Percentiles rank a stretch among this genome's conserved stretches.
phyloP scores from a whole-genome alignment of 805 yeast species.

The Kazachstania martiniae region DNA sequence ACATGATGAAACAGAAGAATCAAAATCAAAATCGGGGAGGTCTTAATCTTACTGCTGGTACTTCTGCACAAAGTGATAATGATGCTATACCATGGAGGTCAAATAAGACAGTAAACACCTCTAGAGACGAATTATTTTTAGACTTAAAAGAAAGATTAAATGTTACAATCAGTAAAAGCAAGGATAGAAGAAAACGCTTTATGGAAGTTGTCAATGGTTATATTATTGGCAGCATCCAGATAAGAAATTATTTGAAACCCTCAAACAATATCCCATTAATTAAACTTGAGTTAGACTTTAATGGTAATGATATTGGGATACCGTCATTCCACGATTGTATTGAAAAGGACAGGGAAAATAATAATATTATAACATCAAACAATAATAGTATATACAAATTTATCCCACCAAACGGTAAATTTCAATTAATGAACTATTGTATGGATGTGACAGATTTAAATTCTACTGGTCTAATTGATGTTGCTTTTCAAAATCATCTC shows the following conservation, averaged over 20 bases:
- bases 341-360: constrained; percentile 35
- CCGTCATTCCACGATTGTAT: constrained; percentile 70
- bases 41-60: too few relatives aligned
- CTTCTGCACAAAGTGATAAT: constrained; percentile 8
- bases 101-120: constrained; percentile 53
- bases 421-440: constrained; percentile 50
- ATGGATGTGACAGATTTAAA: constrained; percentile 36
- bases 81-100: constrained; percentile 66
- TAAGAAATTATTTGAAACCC: constrained; percentile 63
- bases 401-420: constrained; percentile 82
- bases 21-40: too few relatives aligned
- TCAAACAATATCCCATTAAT: constrained; percentile 56
- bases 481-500: constrained; percentile 24
- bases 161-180: constrained; percentile 33
- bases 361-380: constrained; percentile 2
- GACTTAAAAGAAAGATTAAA: constrained; percentile 59
- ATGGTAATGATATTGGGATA: constrained; percentile 37
- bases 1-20: too few relatives aligned
- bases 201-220: constrained; percentile 16
- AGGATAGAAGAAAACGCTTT: background rate
- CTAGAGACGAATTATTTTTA: constrained; percentile 76
- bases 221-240: constrained; percentile 52
- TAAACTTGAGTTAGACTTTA: constrained; percentile 40
- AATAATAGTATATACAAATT: constrained; percentile 36
- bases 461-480: constrained; percentile 20